These are phyloP conservation scores for Coccomyxa sp. DNA, from an alignment of 139 green algal species.

Conservation along the genomic window DNA sequence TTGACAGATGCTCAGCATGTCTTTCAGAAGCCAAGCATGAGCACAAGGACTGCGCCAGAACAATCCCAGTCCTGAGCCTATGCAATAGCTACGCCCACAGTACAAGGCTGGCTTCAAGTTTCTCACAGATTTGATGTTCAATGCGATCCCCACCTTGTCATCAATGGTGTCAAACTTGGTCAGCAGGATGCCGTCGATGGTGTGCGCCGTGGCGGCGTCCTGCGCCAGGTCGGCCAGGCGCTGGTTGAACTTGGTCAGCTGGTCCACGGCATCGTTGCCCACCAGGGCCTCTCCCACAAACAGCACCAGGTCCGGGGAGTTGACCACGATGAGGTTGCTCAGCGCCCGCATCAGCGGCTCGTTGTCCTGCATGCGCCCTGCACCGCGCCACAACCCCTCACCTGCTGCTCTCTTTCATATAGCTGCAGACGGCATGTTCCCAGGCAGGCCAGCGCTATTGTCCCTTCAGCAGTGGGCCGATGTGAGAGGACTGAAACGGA, in stretches of 20 bases:
- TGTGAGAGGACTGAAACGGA: too few relatives aligned
- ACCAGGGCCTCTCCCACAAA: slow-evolving; percentile 99
- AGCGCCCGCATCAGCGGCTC: slow-evolving; percentile 99
- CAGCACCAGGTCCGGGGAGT: slow-evolving; percentile 92
- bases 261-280: slow-evolving; percentile 98
- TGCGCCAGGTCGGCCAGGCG: slow-evolving; percentile 64
- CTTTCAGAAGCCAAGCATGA: too few relatives aligned
- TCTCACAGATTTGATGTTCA: too few relatives aligned
- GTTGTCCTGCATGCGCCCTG: slow-evolving; percentile 93
- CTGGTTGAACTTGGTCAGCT: slow-evolving; percentile 97
- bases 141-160: slow-evolving; percentile 76
- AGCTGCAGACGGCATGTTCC: too few relatives aligned
- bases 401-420: too few relatives aligned
- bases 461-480: too few relatives aligned
- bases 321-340: slow-evolving; percentile 89
- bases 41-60: too few relatives aligned
- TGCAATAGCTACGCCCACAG: background rate
- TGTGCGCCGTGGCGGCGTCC: slow-evolving; percentile 9
- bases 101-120: background rate
- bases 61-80: too few relatives aligned
- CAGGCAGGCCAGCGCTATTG: too few relatives aligned
- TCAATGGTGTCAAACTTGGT: slow-evolving; percentile 99
- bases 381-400: background rate
- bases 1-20: too few relatives aligned
- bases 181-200: slow-evolving; percentile 66